These are phyloP conservation scores for Mycena belliarum DNA, from an alignment of 768 basidiomycete genomes.

Conservation along the genomic window DNA sequence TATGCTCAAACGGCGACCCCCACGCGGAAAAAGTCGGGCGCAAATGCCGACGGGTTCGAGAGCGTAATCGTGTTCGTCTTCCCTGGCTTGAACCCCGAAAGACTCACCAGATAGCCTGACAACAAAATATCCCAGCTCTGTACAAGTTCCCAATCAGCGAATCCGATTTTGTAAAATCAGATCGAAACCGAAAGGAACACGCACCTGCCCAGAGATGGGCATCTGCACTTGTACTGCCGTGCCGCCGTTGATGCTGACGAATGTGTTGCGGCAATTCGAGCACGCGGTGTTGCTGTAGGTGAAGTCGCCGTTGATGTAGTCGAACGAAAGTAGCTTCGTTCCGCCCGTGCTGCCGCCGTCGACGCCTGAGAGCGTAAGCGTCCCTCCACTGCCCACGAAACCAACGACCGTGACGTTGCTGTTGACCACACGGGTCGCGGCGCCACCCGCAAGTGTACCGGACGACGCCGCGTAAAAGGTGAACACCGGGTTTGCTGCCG, in stretches of 20 bases:
- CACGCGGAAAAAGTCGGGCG: constrained; percentile 45
- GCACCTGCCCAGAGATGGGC: constrained; percentile 50
- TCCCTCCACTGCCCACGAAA: constrained; percentile 44
- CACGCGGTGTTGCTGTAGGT: constrained; percentile 44
- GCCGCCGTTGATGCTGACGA: constrained; percentile 48
- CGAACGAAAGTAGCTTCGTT: constrained; percentile 43
- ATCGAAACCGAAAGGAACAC: too few species aligned
- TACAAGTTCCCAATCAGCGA: too few species aligned
- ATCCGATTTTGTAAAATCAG: too few species aligned
- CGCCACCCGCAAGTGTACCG: constrained; percentile 39
- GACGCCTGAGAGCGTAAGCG: constrained; percentile 41
- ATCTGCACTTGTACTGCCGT: constrained; percentile 43
- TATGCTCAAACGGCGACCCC: constrained; percentile 34
- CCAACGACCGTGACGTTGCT: constrained; percentile 40
- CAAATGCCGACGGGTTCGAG: constrained; percentile 42
- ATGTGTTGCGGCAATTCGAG: constrained; percentile 50
- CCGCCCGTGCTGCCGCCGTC: constrained; percentile 44
- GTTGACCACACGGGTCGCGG: constrained; percentile 36
- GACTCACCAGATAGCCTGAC: constrained; percentile 41
- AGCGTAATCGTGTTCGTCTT: constrained; percentile 46
- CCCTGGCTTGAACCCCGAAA: constrained; percentile 45
- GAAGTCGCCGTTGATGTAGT: constrained; percentile 51
- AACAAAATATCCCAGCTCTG: constrained; percentile 50
- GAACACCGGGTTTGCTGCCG: constrained; percentile 29
- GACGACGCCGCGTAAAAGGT: constrained; percentile 36